Evolutionary conservation across 345 rosid species (phyloP).

Genomic region (Rubroshorea leprosula): DNA sequence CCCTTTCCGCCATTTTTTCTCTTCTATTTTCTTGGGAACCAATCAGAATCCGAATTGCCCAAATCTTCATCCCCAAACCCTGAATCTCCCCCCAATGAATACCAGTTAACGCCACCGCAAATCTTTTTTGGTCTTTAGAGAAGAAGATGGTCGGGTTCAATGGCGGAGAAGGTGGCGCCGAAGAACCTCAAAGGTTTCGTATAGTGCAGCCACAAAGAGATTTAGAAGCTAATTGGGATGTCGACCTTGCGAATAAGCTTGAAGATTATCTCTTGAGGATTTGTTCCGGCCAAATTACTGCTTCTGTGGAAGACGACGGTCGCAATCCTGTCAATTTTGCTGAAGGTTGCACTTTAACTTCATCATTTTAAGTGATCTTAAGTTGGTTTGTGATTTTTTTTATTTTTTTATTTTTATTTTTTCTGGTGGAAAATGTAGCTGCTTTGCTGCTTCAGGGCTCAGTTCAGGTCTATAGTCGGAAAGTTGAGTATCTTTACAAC

Average conservation of each 20-base stretch:
- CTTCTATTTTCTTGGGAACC: constrained; percentile 16
- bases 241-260: constrained; percentile 73
- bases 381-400: background rate
- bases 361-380: background rate
- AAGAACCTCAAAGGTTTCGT: constrained; percentile 42
- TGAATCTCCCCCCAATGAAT: constrained; percentile 17
- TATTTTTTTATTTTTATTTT: constrained; percentile 4
- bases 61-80: constrained; percentile 6
- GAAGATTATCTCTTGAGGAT: constrained; percentile 85
- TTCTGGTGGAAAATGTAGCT: constrained; percentile 48
- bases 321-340: constrained; percentile 64
- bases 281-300: constrained; percentile 71
- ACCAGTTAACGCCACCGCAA: background rate
- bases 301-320: constrained; percentile 38
- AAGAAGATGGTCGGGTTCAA: constrained; percentile 17
- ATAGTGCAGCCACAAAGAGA: constrained; percentile 79
- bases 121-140: background rate
- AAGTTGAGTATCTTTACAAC: constrained; percentile 88
- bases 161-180: constrained; percentile 18
- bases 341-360: constrained; percentile 40
- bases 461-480: constrained; percentile 91
- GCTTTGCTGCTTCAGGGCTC: constrained; percentile 98
- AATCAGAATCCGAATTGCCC: constrained; percentile 1
- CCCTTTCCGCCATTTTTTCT: constrained; percentile 1
- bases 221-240: constrained; percentile 90